Evolutionary conservation across 2,329 filamentous ascomycete genomes (phyloP).

Genomic region (Elsinoe perseae): DNA sequence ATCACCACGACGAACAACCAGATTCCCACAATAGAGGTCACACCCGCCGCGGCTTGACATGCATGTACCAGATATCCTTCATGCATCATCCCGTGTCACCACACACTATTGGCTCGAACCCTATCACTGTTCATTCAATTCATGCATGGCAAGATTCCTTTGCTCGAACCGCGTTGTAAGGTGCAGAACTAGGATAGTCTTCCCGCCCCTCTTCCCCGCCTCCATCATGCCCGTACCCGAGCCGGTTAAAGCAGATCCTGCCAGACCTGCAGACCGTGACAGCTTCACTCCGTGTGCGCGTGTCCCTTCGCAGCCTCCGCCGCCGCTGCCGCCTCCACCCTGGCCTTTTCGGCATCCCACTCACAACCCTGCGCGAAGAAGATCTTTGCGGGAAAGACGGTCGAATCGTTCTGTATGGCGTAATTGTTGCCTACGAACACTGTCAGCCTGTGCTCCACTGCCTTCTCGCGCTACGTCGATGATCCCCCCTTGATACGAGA

Average conservation of each 20-base stretch:
- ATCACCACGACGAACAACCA: neutral
- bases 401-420: constrained; percentile 72
- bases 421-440: constrained; percentile 72
- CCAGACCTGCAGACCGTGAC: no score
- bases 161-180: neutral
- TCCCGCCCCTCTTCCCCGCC: neutral
- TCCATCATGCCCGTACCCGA: no score
- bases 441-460: neutral
- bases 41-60: neutral
- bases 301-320: neutral
- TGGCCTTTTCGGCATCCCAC: constrained; percentile 21
- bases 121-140: neutral
- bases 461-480: neutral
- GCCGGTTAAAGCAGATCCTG: no score
- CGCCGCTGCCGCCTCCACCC: constrained; percentile 17
- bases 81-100: neutral
- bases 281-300: neutral
- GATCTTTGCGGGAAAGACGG: constrained; percentile 60
- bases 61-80: neutral
- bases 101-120: neutral
- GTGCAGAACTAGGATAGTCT: neutral
- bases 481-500: no score
- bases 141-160: neutral
- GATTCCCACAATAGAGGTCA: neutral
- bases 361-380: constrained; percentile 92